Base-by-base conservation (phyloP, 1,284 basidiomycete genomes). In the Phylloboletellus chloephorus region DNA sequence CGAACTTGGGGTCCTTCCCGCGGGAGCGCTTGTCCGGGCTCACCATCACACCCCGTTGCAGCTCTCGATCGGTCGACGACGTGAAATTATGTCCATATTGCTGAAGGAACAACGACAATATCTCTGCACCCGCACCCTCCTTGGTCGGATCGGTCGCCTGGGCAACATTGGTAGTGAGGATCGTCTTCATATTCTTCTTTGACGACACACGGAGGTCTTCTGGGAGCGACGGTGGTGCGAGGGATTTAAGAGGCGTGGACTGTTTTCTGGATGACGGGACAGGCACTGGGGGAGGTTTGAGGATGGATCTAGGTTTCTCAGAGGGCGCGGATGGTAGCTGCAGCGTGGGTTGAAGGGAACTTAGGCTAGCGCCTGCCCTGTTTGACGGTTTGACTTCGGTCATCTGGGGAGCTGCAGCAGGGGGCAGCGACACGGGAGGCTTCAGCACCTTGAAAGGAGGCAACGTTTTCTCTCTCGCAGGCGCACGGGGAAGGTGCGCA, bases 101-200 rank as follows among this genome's bases (percentile, higher is more conserved):
- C 39, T 62, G 60, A n/a, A 72, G 47, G 32, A 64, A 63, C 11
- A 71, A 41, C 4, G 66, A 64, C 5, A 72, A 44, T 1, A 71
- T 32, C 39, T 71, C 63, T 8, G 61, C 61, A 4, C 59, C 50
- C 1, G 65, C 52, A 3, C 55, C 57, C 39, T 74, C 67, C 10
- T 68, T 67, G 22, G 62, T 66, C 1, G 67, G 52, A 48, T 75
- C 66, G 5, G 63, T 68, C 13, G 68, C 61, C 10, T 61, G 59
- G 0, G 72, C 72, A 7, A 75, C 48, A 22, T 53, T 50, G 1
- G 73, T 73, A 19, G 63, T 67, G 0, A 66, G 63, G 24, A 76
- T 67, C 4, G 72, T 65, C 47, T 67, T 71, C 46, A 71, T 49
- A 10, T 52, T 52, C 31, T 56, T 60, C 40, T 37, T 44, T 3